phyloP scores from a whole-genome alignment of 352 stramenopile genomes.

The Phytopythium sindhum region DNA sequence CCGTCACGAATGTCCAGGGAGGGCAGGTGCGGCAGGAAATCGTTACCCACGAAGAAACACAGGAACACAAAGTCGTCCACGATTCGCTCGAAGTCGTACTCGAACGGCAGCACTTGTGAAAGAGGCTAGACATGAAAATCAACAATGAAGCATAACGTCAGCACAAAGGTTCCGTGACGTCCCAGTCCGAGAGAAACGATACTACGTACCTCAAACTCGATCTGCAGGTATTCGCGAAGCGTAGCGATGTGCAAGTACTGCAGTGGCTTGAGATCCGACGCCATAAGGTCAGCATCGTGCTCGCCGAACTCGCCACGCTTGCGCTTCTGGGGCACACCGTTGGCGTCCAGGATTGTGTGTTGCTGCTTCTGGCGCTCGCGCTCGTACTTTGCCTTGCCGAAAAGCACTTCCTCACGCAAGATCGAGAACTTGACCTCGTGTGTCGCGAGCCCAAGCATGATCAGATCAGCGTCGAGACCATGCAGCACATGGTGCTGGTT shows the following conservation, averaged over 20 bases:
- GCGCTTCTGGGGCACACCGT: slow-evolving; percentile 58
- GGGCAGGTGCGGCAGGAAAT: slow-evolving; percentile 98
- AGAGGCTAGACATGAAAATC: slow-evolving; percentile 31
- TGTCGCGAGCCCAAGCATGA: slow-evolving; percentile 98
- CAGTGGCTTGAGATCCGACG: slow-evolving; percentile 89
- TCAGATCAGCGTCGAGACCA: slow-evolving; percentile 98
- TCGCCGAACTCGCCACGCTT: slow-evolving; percentile 84
- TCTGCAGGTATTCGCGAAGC: slow-evolving; percentile 91
- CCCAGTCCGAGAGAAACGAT: neutral
- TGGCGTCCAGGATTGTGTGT: slow-evolving; percentile 62
- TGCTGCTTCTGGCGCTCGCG: slow-evolving; percentile 64
- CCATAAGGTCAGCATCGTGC: slow-evolving; percentile 71
- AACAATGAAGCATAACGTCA: neutral
- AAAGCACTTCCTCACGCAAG: slow-evolving; percentile 93
- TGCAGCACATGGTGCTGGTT: slow-evolving; percentile 98
- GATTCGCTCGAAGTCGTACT: slow-evolving; percentile 97
- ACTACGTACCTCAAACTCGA: slow-evolving; percentile 87
- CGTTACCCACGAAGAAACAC: slow-evolving; percentile 99
- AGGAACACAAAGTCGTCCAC: slow-evolving; percentile 99
- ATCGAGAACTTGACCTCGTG: slow-evolving; percentile 99
- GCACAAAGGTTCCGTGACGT: neutral
- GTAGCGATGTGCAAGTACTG: slow-evolving; percentile 93
- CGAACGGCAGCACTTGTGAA: slow-evolving; percentile 83
- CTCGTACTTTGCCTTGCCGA: slow-evolving; percentile 82
- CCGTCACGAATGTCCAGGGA: slow-evolving; percentile 98